These are phyloP conservation scores for Entonaema liquescens DNA, from an alignment of 495 filamentous ascomycete species.

Conservation along the genomic window DNA sequence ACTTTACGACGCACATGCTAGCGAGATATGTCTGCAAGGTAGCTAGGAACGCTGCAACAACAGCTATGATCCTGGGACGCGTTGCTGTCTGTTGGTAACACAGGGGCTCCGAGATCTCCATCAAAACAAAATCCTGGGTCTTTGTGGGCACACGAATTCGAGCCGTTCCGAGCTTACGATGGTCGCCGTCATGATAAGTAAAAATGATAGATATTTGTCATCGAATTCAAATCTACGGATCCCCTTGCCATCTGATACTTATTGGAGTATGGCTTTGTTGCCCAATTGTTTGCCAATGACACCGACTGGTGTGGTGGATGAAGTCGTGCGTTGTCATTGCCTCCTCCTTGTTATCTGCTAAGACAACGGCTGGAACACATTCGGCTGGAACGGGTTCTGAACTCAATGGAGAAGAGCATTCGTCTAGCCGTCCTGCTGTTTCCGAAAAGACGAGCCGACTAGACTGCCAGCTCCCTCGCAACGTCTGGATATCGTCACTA, in stretches of 20 bases:
- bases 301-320: constrained; percentile 15
- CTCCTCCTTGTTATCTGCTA: not conserved
- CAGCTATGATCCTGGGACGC: constrained; percentile 28
- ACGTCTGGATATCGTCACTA: constrained; percentile 22
- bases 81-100: constrained; percentile 21
- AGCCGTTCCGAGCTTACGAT: constrained; percentile 32
- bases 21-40: not conserved
- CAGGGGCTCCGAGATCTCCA: constrained; percentile 19
- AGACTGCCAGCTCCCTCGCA: constrained; percentile 5
- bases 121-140: constrained; percentile 29
- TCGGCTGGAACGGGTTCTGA: constrained; percentile 11
- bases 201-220: constrained; percentile 4
- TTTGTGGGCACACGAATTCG: constrained; percentile 28
- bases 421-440: not conserved
- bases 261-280: constrained; percentile 14
- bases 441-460: constrained; percentile 8
- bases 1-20: constrained; percentile 9
- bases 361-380: not conserved
- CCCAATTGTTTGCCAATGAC: constrained; percentile 17
- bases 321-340: constrained; percentile 5
- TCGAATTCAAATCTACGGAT: constrained; percentile 19
- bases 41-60: constrained; percentile 19
- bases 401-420: constrained; percentile 4
- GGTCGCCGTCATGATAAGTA: constrained; percentile 26
- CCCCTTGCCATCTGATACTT: constrained; percentile 10